Conservation (phyloP, 305 asterid genomes). For the Ilex paraguariensis region DNA sequence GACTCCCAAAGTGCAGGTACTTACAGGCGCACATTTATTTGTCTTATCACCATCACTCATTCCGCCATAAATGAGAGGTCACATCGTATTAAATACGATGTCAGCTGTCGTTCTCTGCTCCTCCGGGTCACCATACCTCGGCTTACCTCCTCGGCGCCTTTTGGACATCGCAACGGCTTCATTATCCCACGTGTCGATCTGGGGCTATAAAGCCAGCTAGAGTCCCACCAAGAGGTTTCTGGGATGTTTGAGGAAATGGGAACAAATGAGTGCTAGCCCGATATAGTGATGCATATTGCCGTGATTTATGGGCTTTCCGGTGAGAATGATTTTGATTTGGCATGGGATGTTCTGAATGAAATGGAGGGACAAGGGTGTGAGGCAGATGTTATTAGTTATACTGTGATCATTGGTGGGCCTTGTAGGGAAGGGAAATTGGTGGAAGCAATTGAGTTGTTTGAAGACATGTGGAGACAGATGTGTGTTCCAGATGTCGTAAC, state of each 20-base stretch:
- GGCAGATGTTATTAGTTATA: slow-evolving; percentile 63
- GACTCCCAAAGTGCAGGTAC: too few relatives aligned
- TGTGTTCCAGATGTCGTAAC: slow-evolving; percentile 65
- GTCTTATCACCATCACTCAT: too few relatives aligned
- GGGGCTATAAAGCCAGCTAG: too few relatives aligned
- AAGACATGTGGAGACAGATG: slow-evolving; percentile 64
- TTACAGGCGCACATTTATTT: too few relatives aligned
- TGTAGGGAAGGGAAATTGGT: slow-evolving; percentile 45
- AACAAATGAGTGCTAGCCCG: slow-evolving; percentile 45
- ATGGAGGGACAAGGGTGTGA: slow-evolving; percentile 60
- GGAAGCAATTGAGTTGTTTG: slow-evolving; percentile 62
- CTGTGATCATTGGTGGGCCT: slow-evolving; percentile 46
- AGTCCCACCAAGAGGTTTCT: slow-evolving; percentile 31
- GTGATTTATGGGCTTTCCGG: slow-evolving; percentile 56
- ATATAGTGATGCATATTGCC: slow-evolving; percentile 57
- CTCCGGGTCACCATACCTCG: too few relatives aligned
- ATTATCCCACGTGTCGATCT: too few relatives aligned
- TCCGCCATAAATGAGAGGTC: too few relatives aligned
- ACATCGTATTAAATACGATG: too few relatives aligned
- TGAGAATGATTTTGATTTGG: slow-evolving; percentile 55
- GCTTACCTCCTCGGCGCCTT: too few relatives aligned
- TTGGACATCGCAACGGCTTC: too few relatives aligned
- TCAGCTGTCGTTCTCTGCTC: too few relatives aligned
- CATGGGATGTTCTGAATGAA: slow-evolving; percentile 40
- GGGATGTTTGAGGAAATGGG: slow-evolving; percentile 57